Evolutionary conservation across 176 grass and related monocot species (phyloP), one percentile per base, ranked within the genome.

Genomic region (Eremochloa ophiuroides): DNA sequence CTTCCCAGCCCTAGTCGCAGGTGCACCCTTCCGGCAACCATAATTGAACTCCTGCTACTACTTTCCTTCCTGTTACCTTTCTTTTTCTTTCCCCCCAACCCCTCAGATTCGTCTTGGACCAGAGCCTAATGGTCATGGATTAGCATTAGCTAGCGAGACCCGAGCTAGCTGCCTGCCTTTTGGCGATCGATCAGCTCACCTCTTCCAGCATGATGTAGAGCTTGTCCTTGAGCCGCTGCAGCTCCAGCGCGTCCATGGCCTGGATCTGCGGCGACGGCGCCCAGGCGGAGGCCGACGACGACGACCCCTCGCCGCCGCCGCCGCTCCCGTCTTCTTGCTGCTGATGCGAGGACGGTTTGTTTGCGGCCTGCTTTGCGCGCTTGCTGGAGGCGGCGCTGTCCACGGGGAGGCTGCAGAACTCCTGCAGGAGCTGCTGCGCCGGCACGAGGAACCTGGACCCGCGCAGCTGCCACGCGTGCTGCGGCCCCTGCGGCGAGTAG

Each of bases 161-260:
- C 41, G 3, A 26, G 7, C 39, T 8, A 56, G 53, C 53, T 39
- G 46, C 29, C 44, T 11, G n/a, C n/a, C 34, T 3, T 5, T 7
- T 7, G 3, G 39, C n/a, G 16, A 13, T 50, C 33, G 42, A 33
- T 35, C 28, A 37, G 59, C 87, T 92, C 84, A 99, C 97, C 97
- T 99, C 97, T 75, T 99, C 90, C 43, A 99, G 91, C 93, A 99
- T 90, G 76, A 94, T 31, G 83, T 88, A 86, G 76, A 99, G 91
- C 69, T 89, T 95, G 74, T 92, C 82, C 82, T 92, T 99, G 75
- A 92, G 89, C 75, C 88, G 78, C 62, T 99, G 93, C 26, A 99
- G 88, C 77, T 99, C 97, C 23, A 90, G 68, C 37, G 90, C 83
- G 15, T 95, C 90, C 72, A 93, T 81, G 69, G 96, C 79, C 71